Evolutionary conservation across 2,329 filamentous ascomycete species (phyloP).

Genomic region (Sarocladium brachiariae): DNA sequence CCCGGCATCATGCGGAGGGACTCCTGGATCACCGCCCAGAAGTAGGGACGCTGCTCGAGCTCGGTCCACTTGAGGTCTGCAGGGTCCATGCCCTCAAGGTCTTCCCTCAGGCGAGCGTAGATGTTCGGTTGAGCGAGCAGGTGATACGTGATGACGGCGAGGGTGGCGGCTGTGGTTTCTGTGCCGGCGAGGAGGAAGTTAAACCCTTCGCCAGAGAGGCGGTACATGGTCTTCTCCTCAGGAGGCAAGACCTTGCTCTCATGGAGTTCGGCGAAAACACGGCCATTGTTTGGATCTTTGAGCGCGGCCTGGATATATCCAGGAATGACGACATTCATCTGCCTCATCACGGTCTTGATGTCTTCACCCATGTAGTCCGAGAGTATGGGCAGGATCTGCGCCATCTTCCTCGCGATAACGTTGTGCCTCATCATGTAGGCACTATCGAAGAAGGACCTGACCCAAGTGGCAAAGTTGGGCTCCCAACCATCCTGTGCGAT

Average conservation of each 20-base stretch:
- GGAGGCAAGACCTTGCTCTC: constrained; percentile 16
- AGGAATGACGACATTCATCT: constrained; percentile 20
- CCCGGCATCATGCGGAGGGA: constrained; percentile 23
- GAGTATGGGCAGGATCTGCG: constrained; percentile 18
- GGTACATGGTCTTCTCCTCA: constrained; percentile 27
- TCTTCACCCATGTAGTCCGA: constrained; percentile 19
- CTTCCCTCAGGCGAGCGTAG: constrained; percentile 16
- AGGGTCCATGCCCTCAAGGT: constrained; percentile 15
- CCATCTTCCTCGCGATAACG: constrained; percentile 19
- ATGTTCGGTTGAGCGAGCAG: constrained; percentile 18
- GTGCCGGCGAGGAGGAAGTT: constrained; percentile 30
- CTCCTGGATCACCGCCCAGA: constrained; percentile 24
- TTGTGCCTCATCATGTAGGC: constrained; percentile 28
- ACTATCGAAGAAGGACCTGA: constrained; percentile 23
- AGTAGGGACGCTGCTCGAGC: constrained; percentile 22
- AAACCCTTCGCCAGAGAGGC: constrained; percentile 31
- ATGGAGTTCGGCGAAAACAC: constrained; percentile 22
- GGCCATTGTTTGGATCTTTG: constrained; percentile 17
- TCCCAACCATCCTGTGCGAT: constrained; percentile 24
- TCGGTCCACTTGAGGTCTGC: constrained; percentile 17
- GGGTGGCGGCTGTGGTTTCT: constrained; percentile 26
- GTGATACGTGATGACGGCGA: constrained; percentile 20
- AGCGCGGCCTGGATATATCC: constrained; percentile 18
- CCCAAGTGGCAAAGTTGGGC: constrained; percentile 30
- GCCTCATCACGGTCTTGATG: constrained; percentile 19